Evolutionary conservation across 345 rosid genomes (phyloP).

Genomic region (Chamaenerion angustifolium): DNA sequence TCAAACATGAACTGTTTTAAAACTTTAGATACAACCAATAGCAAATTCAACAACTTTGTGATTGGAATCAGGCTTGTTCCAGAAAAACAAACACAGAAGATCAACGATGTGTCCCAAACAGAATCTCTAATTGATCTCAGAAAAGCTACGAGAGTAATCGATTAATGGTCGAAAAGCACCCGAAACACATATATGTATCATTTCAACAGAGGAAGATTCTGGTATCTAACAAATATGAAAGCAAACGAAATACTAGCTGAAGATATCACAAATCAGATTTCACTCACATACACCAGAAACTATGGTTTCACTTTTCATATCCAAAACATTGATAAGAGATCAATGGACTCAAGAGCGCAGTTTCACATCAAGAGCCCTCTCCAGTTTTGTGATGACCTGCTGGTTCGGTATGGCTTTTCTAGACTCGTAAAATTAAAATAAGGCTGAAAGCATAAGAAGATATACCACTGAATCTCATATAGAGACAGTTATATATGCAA

Average conservation of each 20-base stretch:
- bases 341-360: no score
- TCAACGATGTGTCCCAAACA: not conserved
- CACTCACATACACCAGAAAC: no score
- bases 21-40: no score
- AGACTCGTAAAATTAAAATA: constrained; percentile 46
- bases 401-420: constrained; percentile 98
- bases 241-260: not conserved
- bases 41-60: no score
- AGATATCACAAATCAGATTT: no score
- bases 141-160: not conserved
- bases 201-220: no score
- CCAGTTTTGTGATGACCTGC: constrained; percentile 71
- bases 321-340: not conserved
- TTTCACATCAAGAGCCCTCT: constrained; percentile 84
- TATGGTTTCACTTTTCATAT: not conserved
- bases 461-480: not conserved
- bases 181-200: no score
- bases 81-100: not conserved
- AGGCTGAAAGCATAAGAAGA: not conserved
- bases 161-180: not conserved
- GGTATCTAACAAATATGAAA: no score
- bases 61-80: no score
- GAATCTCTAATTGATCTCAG: not conserved
- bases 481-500: no score
- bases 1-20: no score